A percentile compares a stretch with the other conserved stretches of the same genome.
phyloP scores from a whole-genome alignment of 2,329 filamentous ascomycete genomes.

The Alternaria brassicicola region DNA sequence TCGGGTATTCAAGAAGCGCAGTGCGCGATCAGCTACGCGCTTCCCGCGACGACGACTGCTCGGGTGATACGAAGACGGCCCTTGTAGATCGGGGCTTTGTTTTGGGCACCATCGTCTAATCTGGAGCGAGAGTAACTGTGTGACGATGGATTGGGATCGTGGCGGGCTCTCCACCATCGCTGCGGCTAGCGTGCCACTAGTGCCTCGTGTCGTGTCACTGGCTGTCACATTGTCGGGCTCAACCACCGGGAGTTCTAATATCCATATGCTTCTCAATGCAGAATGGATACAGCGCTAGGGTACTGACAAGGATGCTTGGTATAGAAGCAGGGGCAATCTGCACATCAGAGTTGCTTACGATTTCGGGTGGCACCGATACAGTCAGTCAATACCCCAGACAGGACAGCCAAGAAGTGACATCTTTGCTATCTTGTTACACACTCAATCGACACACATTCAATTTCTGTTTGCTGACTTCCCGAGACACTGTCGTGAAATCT shows the following conservation, averaged over 20 bases:
- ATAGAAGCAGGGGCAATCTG: neutral
- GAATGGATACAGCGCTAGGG: neutral
- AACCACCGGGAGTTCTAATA: neutral
- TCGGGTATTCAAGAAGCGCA: conserved; percentile 3
- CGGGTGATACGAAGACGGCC: neutral
- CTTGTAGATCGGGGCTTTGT: conserved; percentile 2
- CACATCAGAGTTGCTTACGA: neutral
- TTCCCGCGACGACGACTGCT: neutral
- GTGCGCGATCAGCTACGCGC: conserved; percentile 1
- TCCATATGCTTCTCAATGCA: neutral
- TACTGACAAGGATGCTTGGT: neutral
- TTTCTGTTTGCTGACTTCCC: neutral
- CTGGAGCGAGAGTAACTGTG: conserved; percentile 9
- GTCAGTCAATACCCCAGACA: neutral
- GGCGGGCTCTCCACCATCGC: conserved; percentile 5
- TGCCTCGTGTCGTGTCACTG: neutral
- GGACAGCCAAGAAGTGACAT: neutral
- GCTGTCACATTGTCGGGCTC: neutral
- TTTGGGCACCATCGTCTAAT: conserved; percentile 6
- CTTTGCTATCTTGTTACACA: neutral
- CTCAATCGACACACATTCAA: neutral
- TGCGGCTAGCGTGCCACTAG: conserved; percentile 4
- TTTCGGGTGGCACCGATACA: neutral
- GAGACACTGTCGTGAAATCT: neutral
- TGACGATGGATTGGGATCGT: conserved; percentile 3